phyloP scores from a whole-genome alignment of 768 basidiomycete genomes.

The Tulasnella sp. region DNA sequence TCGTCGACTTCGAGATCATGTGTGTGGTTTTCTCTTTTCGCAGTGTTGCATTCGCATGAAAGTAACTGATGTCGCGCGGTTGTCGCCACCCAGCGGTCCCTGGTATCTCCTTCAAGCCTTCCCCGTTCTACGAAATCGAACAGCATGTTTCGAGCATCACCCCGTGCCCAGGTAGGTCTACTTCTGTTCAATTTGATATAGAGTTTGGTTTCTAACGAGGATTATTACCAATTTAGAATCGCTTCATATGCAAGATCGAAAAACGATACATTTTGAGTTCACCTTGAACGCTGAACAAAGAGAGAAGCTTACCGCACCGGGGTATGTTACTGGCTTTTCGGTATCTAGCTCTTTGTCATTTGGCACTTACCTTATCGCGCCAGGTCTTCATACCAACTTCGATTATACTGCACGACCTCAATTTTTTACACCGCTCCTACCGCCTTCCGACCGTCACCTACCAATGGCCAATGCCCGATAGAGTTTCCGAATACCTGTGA shows the following conservation, averaged over 20 bases:
- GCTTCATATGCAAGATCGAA: neutral
- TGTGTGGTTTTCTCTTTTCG: conserved; percentile 10
- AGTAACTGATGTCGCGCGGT: neutral
- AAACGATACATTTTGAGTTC: conserved; percentile 38
- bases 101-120: conserved; percentile 69
- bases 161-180: conserved; percentile 67
- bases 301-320: conserved; percentile 41
- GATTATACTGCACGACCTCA: conserved; percentile 82
- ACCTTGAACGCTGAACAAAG: conserved; percentile 55
- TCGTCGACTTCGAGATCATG: conserved; percentile 9
- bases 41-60: neutral
- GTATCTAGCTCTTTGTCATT: neutral
- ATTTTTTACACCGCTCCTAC: conserved; percentile 46
- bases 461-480: conserved; percentile 38
- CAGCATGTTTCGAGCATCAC: conserved; percentile 50
- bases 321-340: conserved; percentile 15
- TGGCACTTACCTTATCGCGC: neutral
- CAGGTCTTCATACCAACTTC: conserved; percentile 66
- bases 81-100: conserved; percentile 9
- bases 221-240: neutral
- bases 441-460: conserved; percentile 36
- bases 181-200: neutral
- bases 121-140: conserved; percentile 64
- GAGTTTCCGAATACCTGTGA: conserved; percentile 91
- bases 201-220: neutral